Evolutionary conservation across 179 eudicot species (phyloP).

Genomic region (Patellifolia procumbens): DNA sequence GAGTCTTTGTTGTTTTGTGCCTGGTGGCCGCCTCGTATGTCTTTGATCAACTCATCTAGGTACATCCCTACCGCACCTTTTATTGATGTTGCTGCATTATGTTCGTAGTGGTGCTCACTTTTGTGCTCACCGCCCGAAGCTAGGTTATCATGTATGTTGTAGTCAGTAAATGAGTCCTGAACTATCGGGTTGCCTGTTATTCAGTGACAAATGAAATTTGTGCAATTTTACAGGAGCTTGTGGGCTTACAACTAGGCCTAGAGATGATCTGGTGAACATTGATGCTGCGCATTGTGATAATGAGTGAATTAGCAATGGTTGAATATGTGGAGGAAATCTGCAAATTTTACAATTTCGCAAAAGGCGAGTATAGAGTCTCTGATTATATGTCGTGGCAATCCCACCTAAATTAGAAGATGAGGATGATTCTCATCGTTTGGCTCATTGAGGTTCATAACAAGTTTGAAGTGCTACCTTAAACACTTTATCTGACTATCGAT

Average conservation of each 20-base stretch:
- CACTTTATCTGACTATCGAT: constrained; percentile 78
- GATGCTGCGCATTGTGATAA: constrained; percentile 67
- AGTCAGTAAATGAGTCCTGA: too few relatives aligned
- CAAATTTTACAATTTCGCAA: constrained; percentile 65
- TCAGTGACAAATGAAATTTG: constrained; percentile 21
- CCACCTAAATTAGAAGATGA: constrained; percentile 71
- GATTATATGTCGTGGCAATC: constrained; percentile 68
- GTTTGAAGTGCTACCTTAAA: constrained; percentile 74
- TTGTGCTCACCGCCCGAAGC: constrained; percentile 84
- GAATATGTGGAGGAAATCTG: constrained; percentile 84
- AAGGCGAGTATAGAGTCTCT: constrained; percentile 56
- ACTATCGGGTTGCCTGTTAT: too few relatives aligned
- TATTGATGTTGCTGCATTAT: too few relatives aligned
- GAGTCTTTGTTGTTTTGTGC: too few relatives aligned
- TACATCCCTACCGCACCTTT: too few relatives aligned
- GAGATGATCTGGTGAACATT: constrained; percentile 49
- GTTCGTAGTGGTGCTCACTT: too few relatives aligned
- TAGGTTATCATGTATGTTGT: constrained; percentile 42
- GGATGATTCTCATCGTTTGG: constrained; percentile 87
- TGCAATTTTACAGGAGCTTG: constrained; percentile 50
- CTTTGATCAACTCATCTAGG: too few relatives aligned
- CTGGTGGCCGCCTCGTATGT: too few relatives aligned
- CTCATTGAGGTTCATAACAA: constrained; percentile 81
- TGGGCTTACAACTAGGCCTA: constrained; percentile 45
- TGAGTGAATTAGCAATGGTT: constrained; percentile 72